These are phyloP conservation scores for Phytophthora fragariaefolia DNA, from an alignment of 352 stramenopile species.

Conservation along the genomic window DNA sequence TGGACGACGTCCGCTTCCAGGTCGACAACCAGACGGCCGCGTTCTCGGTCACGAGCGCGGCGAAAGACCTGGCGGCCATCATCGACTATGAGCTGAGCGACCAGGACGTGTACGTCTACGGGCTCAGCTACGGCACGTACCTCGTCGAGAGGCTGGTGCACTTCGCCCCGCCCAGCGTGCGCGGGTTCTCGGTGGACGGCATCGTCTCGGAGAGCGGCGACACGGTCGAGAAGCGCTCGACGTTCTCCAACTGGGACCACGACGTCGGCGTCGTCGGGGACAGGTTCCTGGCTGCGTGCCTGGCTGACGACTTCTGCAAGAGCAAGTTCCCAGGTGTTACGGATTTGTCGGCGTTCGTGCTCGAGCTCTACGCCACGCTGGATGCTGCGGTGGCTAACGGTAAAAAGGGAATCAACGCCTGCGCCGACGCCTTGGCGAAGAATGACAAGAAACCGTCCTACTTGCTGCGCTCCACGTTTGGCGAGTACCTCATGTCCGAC, in stretches of 20 bases:
- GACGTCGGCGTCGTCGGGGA: constrained; percentile 69
- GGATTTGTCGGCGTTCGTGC: constrained; percentile 57
- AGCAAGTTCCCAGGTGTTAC: constrained; percentile 63
- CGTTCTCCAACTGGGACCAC: constrained; percentile 84
- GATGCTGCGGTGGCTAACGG: constrained; percentile 52
- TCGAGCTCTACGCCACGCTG: constrained; percentile 57
- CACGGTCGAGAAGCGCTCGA: constrained; percentile 61
- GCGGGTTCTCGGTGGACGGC: constrained; percentile 65
- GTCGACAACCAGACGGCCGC: constrained; percentile 74
- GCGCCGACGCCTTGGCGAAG: constrained; percentile 51
- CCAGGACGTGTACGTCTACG: constrained; percentile 75
- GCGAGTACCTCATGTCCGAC: constrained; percentile 64
- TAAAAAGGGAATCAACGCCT: constrained; percentile 48
- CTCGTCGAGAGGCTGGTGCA: constrained; percentile 70
- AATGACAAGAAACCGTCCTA: constrained; percentile 65
- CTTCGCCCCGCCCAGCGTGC: constrained; percentile 50
- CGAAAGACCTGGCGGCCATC: constrained; percentile 65
- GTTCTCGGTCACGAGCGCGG: constrained; percentile 77
- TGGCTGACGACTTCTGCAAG: constrained; percentile 66
- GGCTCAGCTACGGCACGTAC: constrained; percentile 82
- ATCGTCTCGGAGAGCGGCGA: constrained; percentile 68
- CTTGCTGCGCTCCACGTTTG: constrained; percentile 68
- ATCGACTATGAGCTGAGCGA: constrained; percentile 54
- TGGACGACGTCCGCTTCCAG: constrained; percentile 75
- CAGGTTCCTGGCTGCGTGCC: constrained; percentile 63